Percentiles rank a stretch among this genome's conserved stretches.
These are phyloP conservation scores for Trametes coccinea DNA, from an alignment of 768 basidiomycete species.

Conservation along the genomic window DNA sequence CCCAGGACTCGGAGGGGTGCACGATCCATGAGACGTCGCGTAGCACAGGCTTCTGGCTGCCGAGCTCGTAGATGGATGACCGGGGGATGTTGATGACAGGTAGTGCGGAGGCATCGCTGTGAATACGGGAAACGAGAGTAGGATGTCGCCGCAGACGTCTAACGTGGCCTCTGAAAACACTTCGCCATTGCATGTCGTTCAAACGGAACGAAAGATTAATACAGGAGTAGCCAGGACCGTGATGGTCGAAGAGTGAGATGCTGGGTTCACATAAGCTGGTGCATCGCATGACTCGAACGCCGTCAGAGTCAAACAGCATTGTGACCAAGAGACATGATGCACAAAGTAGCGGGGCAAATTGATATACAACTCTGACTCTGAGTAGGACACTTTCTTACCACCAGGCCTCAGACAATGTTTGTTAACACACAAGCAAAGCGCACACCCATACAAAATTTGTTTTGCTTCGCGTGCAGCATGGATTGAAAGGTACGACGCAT, in stretches of 20 bases:
- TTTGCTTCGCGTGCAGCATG: neutral
- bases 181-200: constrained; percentile 9
- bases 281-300: too few relatives aligned
- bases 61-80: constrained; percentile 29
- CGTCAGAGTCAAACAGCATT: too few relatives aligned
- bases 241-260: too few relatives aligned
- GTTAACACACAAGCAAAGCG: neutral
- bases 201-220: neutral
- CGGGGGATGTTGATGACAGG: constrained; percentile 28
- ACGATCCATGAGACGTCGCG: constrained; percentile 27
- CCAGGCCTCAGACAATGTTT: too few relatives aligned
- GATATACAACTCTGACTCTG: too few relatives aligned
- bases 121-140: neutral
- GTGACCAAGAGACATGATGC: too few relatives aligned
- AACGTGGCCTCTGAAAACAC: neutral
- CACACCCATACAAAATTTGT: neutral
- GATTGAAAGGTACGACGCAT: constrained; percentile 18
- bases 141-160: neutral
- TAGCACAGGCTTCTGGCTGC: constrained; percentile 24
- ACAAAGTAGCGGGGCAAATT: too few relatives aligned
- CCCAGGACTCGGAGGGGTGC: constrained; percentile 28
- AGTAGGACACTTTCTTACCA: too few relatives aligned
- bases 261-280: too few relatives aligned
- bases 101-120: neutral
- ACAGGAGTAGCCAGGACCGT: too few relatives aligned